A percentile compares a stretch with the other conserved stretches of the same genome.
These are phyloP conservation scores for Atkinsonella texensis DNA, from an alignment of 2,329 filamentous ascomycete genomes.

Conservation along the genomic window DNA sequence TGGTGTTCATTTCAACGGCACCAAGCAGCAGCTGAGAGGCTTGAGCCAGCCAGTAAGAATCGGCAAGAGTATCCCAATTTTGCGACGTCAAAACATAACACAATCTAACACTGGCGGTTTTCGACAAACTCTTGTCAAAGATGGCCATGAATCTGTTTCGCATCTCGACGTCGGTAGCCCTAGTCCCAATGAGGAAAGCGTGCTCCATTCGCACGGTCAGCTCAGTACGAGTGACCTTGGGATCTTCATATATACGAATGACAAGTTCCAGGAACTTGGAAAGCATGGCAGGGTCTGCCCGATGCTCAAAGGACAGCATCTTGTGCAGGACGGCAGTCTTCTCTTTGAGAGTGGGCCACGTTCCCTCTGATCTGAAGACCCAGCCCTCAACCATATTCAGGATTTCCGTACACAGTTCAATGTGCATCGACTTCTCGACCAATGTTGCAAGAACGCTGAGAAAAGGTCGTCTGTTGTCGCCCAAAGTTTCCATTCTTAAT, in stretches of 20 bases:
- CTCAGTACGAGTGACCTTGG: conserved; percentile 88
- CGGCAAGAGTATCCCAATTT: conserved; percentile 91
- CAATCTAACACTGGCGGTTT: conserved; percentile 76
- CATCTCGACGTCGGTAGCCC: conserved; percentile 92
- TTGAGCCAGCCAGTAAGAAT: conserved; percentile 95
- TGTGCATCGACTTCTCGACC: conserved; percentile 87
- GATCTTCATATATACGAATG: conserved; percentile 95
- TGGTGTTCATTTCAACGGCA: conserved; percentile 73
- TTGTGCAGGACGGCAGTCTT: conserved; percentile 99
- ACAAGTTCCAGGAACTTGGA: conserved; percentile 92
- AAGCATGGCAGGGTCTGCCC: conserved; percentile 71
- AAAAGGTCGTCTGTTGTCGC: conserved; percentile 84
- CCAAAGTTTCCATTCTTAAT: conserved; percentile 81
- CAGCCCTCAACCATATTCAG: conserved; percentile 87
- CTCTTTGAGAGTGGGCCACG: conserved; percentile 94
- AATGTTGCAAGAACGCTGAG: conserved; percentile 88
- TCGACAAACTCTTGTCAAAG: conserved; percentile 89
- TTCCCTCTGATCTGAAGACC: conserved; percentile 92
- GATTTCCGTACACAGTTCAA: conserved; percentile 80
- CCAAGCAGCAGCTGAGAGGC: conserved; percentile 88
- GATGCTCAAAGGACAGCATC: conserved; percentile 90
- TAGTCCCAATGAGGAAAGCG: conserved; percentile 89
- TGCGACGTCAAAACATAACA: conserved; percentile 83
- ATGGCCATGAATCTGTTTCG: conserved; percentile 93
- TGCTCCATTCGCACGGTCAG: conserved; percentile 96